A percentile compares a stretch with the other conserved stretches of the same genome.
phyloP scores from a whole-genome alignment of 495 filamentous ascomycete genomes.

The Tuber microsphaerosporum region DNA sequence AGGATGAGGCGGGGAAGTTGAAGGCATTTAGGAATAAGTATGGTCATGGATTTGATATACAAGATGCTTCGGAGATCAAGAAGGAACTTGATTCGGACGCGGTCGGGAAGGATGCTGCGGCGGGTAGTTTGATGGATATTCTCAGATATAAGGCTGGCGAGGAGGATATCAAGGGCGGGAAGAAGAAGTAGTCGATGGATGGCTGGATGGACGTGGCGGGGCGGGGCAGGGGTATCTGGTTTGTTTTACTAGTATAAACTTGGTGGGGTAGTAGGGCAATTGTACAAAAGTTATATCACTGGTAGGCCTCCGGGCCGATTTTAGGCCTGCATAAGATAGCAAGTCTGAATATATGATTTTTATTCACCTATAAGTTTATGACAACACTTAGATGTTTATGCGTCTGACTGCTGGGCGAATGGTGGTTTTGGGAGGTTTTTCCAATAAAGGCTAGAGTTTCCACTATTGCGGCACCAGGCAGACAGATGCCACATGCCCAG shows the following conservation, averaged over 20 bases:
- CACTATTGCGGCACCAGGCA: background rate
- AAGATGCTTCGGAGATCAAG: constrained; percentile 23
- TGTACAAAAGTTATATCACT: background rate
- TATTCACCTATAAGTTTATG: background rate
- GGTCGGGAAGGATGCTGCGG: constrained; percentile 30
- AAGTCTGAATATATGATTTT: background rate
- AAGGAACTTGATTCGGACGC: constrained; percentile 41
- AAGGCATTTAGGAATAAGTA: constrained; percentile 76
- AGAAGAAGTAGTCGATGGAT: constrained; percentile 34
- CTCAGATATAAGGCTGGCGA: constrained; percentile 30
- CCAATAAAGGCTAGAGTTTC: background rate
- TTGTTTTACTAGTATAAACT: background rate
- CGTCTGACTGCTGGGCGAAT: background rate
- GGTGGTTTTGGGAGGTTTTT: background rate
- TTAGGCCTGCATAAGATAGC: background rate
- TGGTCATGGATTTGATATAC: constrained; percentile 72
- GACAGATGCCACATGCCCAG: background rate
- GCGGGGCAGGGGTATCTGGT: background rate
- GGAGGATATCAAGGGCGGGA: constrained; percentile 21
- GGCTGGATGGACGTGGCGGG: constrained; percentile 13
- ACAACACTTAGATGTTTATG: background rate
- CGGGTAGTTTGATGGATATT: constrained; percentile 39
- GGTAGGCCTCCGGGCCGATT: background rate
- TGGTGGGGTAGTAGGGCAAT: background rate
- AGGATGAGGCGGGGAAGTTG: constrained; percentile 89